These are phyloP conservation scores for Diaporthe ampelina DNA, from an alignment of 2,329 filamentous ascomycete species.

Conservation along the genomic window DNA sequence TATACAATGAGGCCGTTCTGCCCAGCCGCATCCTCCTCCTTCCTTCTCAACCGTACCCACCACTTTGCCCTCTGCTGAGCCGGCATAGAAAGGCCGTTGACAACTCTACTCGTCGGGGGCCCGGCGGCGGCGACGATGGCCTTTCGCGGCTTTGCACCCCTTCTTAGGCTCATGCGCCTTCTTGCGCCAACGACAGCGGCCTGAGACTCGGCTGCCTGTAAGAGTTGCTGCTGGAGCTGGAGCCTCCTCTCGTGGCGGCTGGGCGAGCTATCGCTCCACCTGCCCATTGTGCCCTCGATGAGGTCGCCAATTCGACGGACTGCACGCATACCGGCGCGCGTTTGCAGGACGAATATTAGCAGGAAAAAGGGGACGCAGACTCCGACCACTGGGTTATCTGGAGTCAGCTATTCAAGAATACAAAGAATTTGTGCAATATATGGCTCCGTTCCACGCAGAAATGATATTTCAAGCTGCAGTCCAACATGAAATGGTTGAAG, in stretches of 20 bases:
- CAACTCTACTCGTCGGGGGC: not conserved
- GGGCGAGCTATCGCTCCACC: constrained; percentile 28
- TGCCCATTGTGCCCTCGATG: constrained; percentile 36
- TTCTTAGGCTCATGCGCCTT: constrained; percentile 27
- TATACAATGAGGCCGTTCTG: constrained; percentile 14
- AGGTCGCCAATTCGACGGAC: constrained; percentile 37
- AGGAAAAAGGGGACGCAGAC: constrained; percentile 67
- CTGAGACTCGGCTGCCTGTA: constrained; percentile 35
- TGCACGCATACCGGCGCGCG: constrained; percentile 52
- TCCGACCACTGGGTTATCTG: constrained; percentile 67
- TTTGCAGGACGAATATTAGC: constrained; percentile 61
- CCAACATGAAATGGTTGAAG: not conserved
- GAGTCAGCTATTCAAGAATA: not conserved
- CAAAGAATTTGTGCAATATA: not conserved
- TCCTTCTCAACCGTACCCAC: constrained; percentile 20
- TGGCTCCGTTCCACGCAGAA: no score
- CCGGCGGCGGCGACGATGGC: not conserved
- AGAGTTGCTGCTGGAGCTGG: constrained; percentile 40
- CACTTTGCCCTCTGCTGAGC: constrained; percentile 6
- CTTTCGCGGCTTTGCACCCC: constrained; percentile 16
- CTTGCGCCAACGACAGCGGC: constrained; percentile 3
- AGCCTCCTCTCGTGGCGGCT: constrained; percentile 37
- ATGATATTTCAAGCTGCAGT: not conserved
- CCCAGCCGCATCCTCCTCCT: not conserved
- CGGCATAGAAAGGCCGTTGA: not conserved